Percentiles rank a stretch among this genome's conserved stretches.
Conservation (phyloP, 2,329 filamentous ascomycete genomes). For the Penicillium sp. region DNA sequence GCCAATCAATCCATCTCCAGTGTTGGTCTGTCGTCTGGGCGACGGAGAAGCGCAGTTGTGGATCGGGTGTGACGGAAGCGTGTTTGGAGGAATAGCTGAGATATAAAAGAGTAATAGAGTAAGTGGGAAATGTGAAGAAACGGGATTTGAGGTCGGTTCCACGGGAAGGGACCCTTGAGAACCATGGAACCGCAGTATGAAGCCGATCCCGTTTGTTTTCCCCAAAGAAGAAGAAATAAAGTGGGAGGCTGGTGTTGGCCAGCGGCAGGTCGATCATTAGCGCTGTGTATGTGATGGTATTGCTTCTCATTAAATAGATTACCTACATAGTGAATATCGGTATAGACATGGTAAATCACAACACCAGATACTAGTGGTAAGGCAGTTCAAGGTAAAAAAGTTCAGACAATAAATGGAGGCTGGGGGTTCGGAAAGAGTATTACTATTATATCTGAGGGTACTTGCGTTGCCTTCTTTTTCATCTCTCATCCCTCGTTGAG, state of each 20-base stretch:
- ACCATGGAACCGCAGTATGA: constrained; percentile 7
- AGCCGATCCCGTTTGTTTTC: constrained; percentile 5
- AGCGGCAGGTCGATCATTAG: background rate
- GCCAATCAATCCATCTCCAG: constrained; percentile 20
- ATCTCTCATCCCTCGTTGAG: constrained; percentile 15
- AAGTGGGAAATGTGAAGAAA: background rate
- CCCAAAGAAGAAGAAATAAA: background rate
- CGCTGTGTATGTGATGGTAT: background rate
- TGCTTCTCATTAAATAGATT: background rate
- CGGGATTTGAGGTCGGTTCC: background rate
- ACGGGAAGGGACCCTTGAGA: background rate
- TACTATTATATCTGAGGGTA: background rate
- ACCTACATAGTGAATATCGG: background rate
- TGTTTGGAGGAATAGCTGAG: background rate
- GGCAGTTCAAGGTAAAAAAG: background rate
- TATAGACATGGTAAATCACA: background rate
- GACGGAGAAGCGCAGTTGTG: constrained; percentile 17
- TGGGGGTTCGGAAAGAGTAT: background rate
- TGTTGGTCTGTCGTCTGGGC: constrained; percentile 19
- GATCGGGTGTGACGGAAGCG: constrained; percentile 17
- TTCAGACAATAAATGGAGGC: background rate
- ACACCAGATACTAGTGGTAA: background rate
- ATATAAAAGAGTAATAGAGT: no score
- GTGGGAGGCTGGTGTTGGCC: constrained; percentile 14
- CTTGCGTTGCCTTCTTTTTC: background rate